Base-by-base conservation (phyloP, 2,329 filamentous ascomycete genomes). In the Paradendryphiella salina region DNA sequence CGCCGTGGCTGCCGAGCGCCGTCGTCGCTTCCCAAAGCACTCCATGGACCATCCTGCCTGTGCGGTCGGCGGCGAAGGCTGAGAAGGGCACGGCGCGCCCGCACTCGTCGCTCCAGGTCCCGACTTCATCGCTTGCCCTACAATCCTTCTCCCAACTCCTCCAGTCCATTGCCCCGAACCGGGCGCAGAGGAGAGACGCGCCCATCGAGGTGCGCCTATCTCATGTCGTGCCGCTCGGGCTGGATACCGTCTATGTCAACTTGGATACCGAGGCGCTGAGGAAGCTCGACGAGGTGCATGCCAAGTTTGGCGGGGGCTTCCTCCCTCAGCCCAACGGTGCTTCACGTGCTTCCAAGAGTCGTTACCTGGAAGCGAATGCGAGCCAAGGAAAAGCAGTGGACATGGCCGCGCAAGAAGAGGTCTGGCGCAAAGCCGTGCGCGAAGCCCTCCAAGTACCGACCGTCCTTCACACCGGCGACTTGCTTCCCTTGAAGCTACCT, bases 171-270 rank as follows among this genome's bases (percentile, higher is more conserved):
- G 85, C 90, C 18, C 88, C 89, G 10, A 89, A 88, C 49, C 90
- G 88, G 70, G 80, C 90, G 37, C 84, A 84, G 58, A 85, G 88
- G 63, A 85, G 86, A 61, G 86, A 90, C 61, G 84, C 85, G 57
- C 85, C 88, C 7, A 88, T 96, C 58, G 92, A 96, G 72, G 87
- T 97, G 56, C 80, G 90, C 50, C 82, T 95, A 20, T 78, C 95
- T 50, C 88, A 96, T 68, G 89, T 94, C 6, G 81, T 86, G 7
- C 89, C 93, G 1, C 75, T 97, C 20, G 82, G 86, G 1, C 77
- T 97, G 20, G 90, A 96, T 54, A 90, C 89, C 0, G 82, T 97
- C 13, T 96, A 90, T 69, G 89, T 97, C 50, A 90, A 84, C 41
- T 79, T 96, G 5, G 91, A 96, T 67, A 87, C 85, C 40, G 87